Conservation (phyloP, 2,329 filamentous ascomycete genomes). For the Fusarium liriodendri region DNA sequence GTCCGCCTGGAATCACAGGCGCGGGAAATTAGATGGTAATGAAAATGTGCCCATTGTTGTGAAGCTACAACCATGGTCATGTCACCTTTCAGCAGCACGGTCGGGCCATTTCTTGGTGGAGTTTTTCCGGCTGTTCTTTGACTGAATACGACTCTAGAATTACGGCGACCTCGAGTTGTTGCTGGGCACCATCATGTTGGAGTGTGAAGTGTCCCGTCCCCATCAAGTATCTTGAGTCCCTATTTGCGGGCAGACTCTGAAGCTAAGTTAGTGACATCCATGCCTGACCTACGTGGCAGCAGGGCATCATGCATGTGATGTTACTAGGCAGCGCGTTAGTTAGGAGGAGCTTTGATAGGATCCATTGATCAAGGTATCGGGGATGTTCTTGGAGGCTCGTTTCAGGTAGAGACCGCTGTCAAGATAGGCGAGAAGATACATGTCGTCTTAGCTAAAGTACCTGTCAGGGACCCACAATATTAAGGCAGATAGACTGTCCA, state of each 20-base stretch:
- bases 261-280: neutral
- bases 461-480: slow-evolving; percentile 21
- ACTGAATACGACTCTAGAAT: neutral
- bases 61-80: neutral
- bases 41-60: slow-evolving; percentile 1
- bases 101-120: neutral
- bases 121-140: neutral
- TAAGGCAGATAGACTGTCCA: slow-evolving; percentile 22
- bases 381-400: neutral
- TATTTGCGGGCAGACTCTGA: neutral
- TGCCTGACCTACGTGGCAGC: slow-evolving; percentile 10
- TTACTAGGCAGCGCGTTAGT: neutral
- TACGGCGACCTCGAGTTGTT: neutral
- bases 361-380: neutral
- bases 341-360: neutral
- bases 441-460: neutral
- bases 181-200: neutral
- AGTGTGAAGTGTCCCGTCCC: neutral
- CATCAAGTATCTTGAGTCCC: neutral
- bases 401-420: neutral
- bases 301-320: slow-evolving; percentile 12
- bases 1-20: neutral
- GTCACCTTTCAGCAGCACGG: neutral
- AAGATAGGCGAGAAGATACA: neutral
- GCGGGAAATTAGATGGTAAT: slow-evolving; percentile 3